These are phyloP conservation scores for Carex pumila DNA, from an alignment of 176 grass and related monocot genomes.

Conservation along the genomic window DNA sequence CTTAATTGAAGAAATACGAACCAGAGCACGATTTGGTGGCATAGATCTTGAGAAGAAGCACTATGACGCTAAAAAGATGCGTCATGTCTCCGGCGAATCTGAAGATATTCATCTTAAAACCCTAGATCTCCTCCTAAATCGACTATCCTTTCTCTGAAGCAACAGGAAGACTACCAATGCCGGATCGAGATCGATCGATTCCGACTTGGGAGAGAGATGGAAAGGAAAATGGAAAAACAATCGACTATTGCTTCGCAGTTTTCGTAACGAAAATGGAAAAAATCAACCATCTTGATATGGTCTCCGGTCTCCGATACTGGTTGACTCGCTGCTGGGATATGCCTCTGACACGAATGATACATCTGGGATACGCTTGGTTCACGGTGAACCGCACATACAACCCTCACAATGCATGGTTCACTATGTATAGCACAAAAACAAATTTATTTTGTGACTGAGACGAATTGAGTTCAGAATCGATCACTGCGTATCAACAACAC, in stretches of 20 bases:
- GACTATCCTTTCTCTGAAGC: background rate
- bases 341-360: too few species aligned
- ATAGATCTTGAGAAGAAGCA: constrained; percentile 99
- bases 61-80: constrained; percentile 88
- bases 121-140: constrained; percentile 13
- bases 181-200: constrained; percentile 32
- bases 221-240: background rate
- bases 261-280: constrained; percentile 8
- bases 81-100: constrained; percentile 91
- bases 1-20: background rate
- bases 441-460: too few species aligned
- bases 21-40: constrained; percentile 95
- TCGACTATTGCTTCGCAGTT: background rate
- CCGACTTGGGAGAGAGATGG: constrained; percentile 9
- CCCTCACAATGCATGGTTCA: too few species aligned
- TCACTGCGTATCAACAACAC: too few species aligned
- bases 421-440: too few species aligned
- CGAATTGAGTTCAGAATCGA: too few species aligned
- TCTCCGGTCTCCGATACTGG: too few species aligned
- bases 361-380: too few species aligned
- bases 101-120: constrained; percentile 75
- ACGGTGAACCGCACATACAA: too few species aligned
- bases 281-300: too few species aligned
- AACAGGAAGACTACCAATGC: background rate
- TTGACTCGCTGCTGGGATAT: too few species aligned